phyloP scores from a whole-genome alignment of 2,329 filamentous ascomycete genomes.

The Phialocephala sp. region DNA sequence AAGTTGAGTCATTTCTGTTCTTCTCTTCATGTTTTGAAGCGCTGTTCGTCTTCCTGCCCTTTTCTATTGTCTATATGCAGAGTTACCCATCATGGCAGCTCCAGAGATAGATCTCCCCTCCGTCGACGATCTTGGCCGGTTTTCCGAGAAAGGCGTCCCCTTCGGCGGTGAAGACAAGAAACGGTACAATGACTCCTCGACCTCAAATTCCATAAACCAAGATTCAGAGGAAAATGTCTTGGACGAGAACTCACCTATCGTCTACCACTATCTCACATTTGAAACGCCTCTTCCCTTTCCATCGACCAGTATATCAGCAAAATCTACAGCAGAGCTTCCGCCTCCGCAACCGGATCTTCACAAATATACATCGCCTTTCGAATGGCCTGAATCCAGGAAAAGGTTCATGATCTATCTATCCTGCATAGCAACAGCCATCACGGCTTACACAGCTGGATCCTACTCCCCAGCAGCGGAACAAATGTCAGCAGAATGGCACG shows the following conservation, averaged over 20 bases:
- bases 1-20: not conserved
- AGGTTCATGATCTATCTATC: conserved; percentile 73
- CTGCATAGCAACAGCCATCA: conserved; percentile 76
- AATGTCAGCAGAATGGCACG: conserved; percentile 68
- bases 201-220: conserved; percentile 13
- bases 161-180: conserved; percentile 21
- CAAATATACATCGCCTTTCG: conserved; percentile 71
- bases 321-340: conserved; percentile 15
- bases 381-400: conserved; percentile 75
- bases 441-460: conserved; percentile 81
- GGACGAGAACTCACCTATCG: conserved; percentile 33
- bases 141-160: conserved; percentile 19
- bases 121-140: conserved; percentile 26
- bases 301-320: conserved; percentile 26
- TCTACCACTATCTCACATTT: conserved; percentile 43
- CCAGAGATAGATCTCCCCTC: conserved; percentile 27
- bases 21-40: conserved; percentile 1
- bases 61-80: conserved; percentile 1
- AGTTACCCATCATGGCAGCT: conserved; percentile 27
- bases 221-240: conserved; percentile 15
- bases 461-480: conserved; percentile 73
- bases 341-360: conserved; percentile 69
- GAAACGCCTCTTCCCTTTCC: conserved; percentile 38
- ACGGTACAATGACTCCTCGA: conserved; percentile 16
- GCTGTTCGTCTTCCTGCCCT: not conserved